Evolutionary conservation across 768 basidiomycete genomes (phyloP).

Genomic region (Xanthoconium stramineum): DNA sequence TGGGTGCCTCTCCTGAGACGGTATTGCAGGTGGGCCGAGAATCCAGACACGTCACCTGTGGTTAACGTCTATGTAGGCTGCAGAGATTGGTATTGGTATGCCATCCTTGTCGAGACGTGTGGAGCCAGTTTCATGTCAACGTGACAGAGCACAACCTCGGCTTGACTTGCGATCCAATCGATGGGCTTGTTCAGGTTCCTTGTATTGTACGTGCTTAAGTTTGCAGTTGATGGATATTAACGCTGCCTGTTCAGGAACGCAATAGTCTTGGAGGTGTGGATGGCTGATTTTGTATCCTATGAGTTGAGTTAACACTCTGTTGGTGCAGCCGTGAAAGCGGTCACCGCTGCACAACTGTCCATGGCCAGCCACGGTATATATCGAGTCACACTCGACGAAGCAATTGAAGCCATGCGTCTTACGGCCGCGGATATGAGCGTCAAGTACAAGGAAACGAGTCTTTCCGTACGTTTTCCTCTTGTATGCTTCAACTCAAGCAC

Average conservation of each 20-base stretch:
- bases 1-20: constrained; percentile 86
- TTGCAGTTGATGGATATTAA: constrained; percentile 1
- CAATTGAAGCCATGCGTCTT: constrained; percentile 91
- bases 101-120: not conserved
- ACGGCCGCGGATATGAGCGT: constrained; percentile 94
- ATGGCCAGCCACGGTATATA: constrained; percentile 89
- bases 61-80: constrained; percentile 45
- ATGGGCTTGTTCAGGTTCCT: constrained; percentile 90
- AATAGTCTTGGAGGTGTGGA: constrained; percentile 77
- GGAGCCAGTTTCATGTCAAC: constrained; percentile 1
- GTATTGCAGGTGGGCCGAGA: constrained; percentile 58
- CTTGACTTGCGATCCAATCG: constrained; percentile 92
- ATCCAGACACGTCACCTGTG: not conserved
- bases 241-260: constrained; percentile 51
- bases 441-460: constrained; percentile 94
- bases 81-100: constrained; percentile 87
- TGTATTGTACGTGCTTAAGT: constrained; percentile 64
- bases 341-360: constrained; percentile 91
- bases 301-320: constrained; percentile 5
- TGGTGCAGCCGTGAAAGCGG: constrained; percentile 70
- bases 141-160: constrained; percentile 76
- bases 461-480: constrained; percentile 57
- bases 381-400: constrained; percentile 87
- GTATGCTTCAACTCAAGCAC: not conserved
- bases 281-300: not conserved